Evolutionary conservation across 2,329 filamentous ascomycete species (phyloP).

Genomic region (Microcyclospora pomicola): DNA sequence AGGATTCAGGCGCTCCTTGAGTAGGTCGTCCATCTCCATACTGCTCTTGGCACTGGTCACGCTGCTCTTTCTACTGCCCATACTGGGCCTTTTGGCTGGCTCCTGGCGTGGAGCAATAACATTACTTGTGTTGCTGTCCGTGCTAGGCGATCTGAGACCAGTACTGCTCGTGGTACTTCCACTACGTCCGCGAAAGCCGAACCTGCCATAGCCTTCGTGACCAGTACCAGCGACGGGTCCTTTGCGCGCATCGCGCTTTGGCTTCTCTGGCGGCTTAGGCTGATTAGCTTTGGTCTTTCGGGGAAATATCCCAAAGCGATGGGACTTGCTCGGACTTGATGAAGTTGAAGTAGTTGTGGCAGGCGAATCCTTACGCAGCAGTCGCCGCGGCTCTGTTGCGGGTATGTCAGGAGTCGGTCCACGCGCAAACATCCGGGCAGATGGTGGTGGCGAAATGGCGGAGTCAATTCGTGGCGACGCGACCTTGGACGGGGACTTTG

Average conservation of each 20-base stretch:
- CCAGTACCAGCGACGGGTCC: slow-evolving; percentile 87
- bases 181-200: slow-evolving; percentile 52
- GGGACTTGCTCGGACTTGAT: slow-evolving; percentile 46
- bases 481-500: slow-evolving; percentile 19
- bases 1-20: slow-evolving; percentile 31
- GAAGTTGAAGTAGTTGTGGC: slow-evolving; percentile 30
- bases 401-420: slow-evolving; percentile 7
- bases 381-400: slow-evolving; percentile 2
- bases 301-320: slow-evolving; percentile 66
- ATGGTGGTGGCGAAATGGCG: slow-evolving; percentile 17
- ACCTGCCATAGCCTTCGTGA: slow-evolving; percentile 68
- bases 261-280: slow-evolving; percentile 38
- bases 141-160: slow-evolving; percentile 33
- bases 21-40: slow-evolving; percentile 32
- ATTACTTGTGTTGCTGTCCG: slow-evolving; percentile 26
- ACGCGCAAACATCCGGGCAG: slow-evolving; percentile 9
- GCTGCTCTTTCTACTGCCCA: slow-evolving; percentile 30
- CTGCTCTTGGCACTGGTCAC: slow-evolving; percentile 26
- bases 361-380: slow-evolving; percentile 21
- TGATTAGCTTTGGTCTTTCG: slow-evolving; percentile 52
- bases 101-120: slow-evolving; percentile 4
- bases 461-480: slow-evolving; percentile 20
- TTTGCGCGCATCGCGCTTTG: slow-evolving; percentile 49
- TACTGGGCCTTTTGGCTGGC: slow-evolving; percentile 6
- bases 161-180: slow-evolving; percentile 42